phyloP scores from a whole-genome alignment of 805 yeast species.

The Candida germanica region DNA sequence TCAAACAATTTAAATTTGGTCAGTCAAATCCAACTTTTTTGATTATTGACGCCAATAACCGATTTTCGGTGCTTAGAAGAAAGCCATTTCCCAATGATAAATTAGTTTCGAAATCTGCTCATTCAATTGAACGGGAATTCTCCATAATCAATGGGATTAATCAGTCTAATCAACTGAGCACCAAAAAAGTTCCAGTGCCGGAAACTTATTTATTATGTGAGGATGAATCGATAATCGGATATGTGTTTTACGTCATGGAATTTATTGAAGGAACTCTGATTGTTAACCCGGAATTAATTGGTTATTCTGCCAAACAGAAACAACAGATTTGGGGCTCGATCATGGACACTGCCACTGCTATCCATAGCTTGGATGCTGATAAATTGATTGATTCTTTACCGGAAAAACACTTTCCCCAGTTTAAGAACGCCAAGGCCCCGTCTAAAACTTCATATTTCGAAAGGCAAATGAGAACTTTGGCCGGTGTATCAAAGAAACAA shows the following conservation, averaged over 20 bases:
- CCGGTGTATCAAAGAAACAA: slow-evolving; percentile 39
- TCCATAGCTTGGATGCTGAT: slow-evolving; percentile 48
- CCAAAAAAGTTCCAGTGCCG: slow-evolving; percentile 51
- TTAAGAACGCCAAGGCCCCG: slow-evolving; percentile 16
- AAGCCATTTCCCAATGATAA: slow-evolving; percentile 52
- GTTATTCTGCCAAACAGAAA: slow-evolving; percentile 23
- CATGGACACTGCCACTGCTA: slow-evolving; percentile 44
- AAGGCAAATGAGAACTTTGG: slow-evolving; percentile 50
- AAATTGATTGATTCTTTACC: slow-evolving; percentile 45
- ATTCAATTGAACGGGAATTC: slow-evolving; percentile 61
- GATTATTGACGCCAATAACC: slow-evolving; percentile 36
- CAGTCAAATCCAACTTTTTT: slow-evolving; percentile 65
- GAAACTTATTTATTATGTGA: slow-evolving; percentile 50
- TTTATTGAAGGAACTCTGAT: slow-evolving; percentile 55
- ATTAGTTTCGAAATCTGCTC: slow-evolving; percentile 55
- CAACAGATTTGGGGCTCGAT: slow-evolving; percentile 45
- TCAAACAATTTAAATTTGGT: slow-evolving; percentile 58
- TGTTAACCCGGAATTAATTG: slow-evolving; percentile 49
- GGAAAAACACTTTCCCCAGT: slow-evolving; percentile 41
- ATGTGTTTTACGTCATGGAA: slow-evolving; percentile 60
- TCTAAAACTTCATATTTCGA: slow-evolving; percentile 42
- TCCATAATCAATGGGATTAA: slow-evolving; percentile 43
- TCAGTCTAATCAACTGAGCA: slow-evolving; percentile 20
- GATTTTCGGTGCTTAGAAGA: slow-evolving; percentile 49
- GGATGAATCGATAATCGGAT: slow-evolving; percentile 52